Percentiles rank a stretch among this genome's conserved stretches.
Evolutionary conservation across 768 basidiomycete species (phyloP).

Genomic region (Cyclocybe cylindracea): DNA sequence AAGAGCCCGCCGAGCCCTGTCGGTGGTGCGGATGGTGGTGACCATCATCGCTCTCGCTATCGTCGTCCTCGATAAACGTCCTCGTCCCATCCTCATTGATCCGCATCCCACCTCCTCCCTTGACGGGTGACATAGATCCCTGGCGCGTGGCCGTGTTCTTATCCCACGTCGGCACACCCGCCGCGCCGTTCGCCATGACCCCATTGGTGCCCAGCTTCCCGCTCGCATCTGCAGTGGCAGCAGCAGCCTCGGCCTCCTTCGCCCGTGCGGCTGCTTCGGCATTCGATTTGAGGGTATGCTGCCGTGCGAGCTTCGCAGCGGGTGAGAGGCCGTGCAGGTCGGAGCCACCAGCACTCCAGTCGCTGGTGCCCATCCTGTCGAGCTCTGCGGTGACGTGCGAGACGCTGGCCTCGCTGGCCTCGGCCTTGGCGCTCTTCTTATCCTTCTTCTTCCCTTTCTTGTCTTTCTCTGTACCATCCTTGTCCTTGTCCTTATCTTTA

Average conservation of each 20-base stretch:
- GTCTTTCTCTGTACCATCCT: slow-evolving; percentile 18
- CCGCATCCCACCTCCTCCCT: slow-evolving; percentile 33
- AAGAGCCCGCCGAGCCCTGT: slow-evolving; percentile 8
- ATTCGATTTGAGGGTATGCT: slow-evolving; percentile 89
- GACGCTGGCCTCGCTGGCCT: slow-evolving; percentile 67
- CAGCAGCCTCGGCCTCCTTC: slow-evolving; percentile 40
- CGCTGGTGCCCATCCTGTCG: slow-evolving; percentile 56
- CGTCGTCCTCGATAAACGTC: slow-evolving; percentile 73
- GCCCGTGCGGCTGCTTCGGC: slow-evolving; percentile 74
- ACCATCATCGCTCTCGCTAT: slow-evolving; percentile 56
- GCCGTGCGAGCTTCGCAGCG: slow-evolving; percentile 85
- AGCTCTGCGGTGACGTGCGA: slow-evolving; percentile 86
- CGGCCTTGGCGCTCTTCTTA: slow-evolving; percentile 66
- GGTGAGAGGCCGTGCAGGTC: slow-evolving; percentile 81
- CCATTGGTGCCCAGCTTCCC: slow-evolving; percentile 24
- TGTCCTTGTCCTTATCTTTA: slow-evolving; percentile 57
- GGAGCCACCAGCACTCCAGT: slow-evolving; percentile 55
- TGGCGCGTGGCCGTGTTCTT: slow-evolving; percentile 72
- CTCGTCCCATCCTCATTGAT: slow-evolving; percentile 69
- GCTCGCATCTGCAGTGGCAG: slow-evolving; percentile 21
- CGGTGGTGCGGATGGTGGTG: slow-evolving; percentile 17
- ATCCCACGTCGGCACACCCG: slow-evolving; percentile 73
- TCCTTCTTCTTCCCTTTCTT: slow-evolving; percentile 41
- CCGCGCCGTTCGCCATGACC: slow-evolving; percentile 14
- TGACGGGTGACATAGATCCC: slow-evolving; percentile 45